Evolutionary conservation across 2,329 filamentous ascomycete species (phyloP).

Genomic region (Arthrobotrys sphaeroides): DNA sequence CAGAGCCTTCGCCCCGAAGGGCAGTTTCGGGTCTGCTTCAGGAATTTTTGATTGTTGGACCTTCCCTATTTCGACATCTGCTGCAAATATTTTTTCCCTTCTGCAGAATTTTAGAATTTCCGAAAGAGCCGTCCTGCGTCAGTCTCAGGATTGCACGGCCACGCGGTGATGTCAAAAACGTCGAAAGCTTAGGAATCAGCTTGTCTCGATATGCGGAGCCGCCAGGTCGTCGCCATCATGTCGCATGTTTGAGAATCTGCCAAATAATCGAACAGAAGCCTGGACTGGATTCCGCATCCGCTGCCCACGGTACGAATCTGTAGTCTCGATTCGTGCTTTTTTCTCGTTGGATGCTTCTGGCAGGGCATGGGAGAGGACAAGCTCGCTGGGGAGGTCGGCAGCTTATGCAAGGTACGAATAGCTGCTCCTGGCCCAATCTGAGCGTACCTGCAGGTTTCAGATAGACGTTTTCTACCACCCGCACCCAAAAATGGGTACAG

Average conservation of each 20-base stretch:
- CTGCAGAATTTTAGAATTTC: background rate
- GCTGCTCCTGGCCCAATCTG: constrained; percentile 41
- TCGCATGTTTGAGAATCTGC: constrained; percentile 51
- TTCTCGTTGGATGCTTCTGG: background rate
- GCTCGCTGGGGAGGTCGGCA: constrained; percentile 37
- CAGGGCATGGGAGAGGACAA: background rate
- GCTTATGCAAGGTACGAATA: constrained; percentile 52
- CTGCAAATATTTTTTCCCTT: background rate
- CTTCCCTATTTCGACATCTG: constrained; percentile 43
- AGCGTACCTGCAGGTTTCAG: constrained; percentile 55
- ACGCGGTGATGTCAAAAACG: constrained; percentile 3
- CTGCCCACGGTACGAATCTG: constrained; percentile 10
- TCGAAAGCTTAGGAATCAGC: constrained; percentile 27
- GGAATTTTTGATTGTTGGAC: constrained; percentile 43
- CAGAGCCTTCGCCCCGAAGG: constrained; percentile 32
- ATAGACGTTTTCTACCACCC: constrained; percentile 45
- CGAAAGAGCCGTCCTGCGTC: constrained; percentile 27
- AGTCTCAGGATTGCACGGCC: constrained; percentile 34
- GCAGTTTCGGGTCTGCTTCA: constrained; percentile 51
- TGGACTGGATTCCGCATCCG: constrained; percentile 24
- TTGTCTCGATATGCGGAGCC: constrained; percentile 16
- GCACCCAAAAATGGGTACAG: constrained; percentile 52
- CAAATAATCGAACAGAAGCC: constrained; percentile 45
- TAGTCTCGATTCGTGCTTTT: background rate
- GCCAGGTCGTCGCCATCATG: constrained; percentile 27